Conservation (phyloP, 2,329 filamentous ascomycete genomes). For the Ceratocystis eucalypticola region DNA sequence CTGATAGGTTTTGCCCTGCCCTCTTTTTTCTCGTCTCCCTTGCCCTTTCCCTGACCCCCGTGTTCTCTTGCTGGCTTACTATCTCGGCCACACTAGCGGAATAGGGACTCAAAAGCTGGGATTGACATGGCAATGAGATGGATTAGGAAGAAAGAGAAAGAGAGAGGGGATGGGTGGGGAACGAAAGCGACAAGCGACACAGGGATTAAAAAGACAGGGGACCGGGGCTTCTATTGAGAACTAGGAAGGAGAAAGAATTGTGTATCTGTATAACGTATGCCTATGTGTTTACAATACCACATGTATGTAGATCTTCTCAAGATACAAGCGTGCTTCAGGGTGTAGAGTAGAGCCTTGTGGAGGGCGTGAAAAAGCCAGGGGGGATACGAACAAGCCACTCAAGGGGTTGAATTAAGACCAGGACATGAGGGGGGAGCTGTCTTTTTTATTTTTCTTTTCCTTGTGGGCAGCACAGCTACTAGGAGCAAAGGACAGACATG, state of each 20-base stretch:
- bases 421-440: neutral
- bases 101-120: constrained; percentile 3
- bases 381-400: neutral
- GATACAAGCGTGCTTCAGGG: neutral
- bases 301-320: neutral
- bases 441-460: neutral
- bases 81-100: constrained; percentile 1
- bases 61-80: neutral
- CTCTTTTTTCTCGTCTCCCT: neutral
- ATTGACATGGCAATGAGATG: neutral
- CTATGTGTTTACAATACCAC: neutral
- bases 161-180: neutral
- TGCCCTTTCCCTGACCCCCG: neutral
- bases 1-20: neutral
- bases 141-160: neutral
- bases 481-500: neutral
- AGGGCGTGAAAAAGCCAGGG: neutral
- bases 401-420: neutral
- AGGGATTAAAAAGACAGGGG: neutral
- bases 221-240: neutral
- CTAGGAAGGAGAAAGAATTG: neutral
- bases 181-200: neutral
- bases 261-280: neutral
- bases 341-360: neutral
- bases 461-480: neutral